Evolutionary conservation across 805 yeast genomes (phyloP), one percentile per base, ranked within the genome.

Genomic region (Millerago galiae): DNA sequence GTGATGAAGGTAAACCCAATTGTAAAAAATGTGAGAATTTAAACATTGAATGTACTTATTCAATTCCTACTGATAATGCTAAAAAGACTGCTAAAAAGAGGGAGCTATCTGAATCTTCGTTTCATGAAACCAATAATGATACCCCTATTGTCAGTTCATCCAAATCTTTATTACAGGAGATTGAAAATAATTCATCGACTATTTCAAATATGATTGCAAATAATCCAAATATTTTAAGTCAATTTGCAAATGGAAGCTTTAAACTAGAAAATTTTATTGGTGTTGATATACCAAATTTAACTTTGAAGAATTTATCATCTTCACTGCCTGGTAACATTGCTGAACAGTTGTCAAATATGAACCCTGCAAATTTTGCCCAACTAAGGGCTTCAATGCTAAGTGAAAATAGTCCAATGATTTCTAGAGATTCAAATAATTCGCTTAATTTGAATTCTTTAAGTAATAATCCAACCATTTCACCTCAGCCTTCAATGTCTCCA

Each of bases 1-100:
- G 98, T 68, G 97, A 90, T 59, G 97, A 91, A 61, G 67, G 68
- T 1, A 83, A 79, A 46, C 97, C 97, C 1, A 59, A 68, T 8
- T 90, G 98, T 61, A 67, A 67, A 17, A 88, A 88, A 63, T 90
- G 98, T 63, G 63, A 69, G 38, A 81, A 88, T 47, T 76, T 90
- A 79, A 82, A 84, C 17, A 68, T 90, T 29, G 81, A 75, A 24
- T 90, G 98, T 63, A 74, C 82, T 3, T 89, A 84, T 44, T 52
- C 68, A 1, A 53, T 58, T n/a, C 34, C 55, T 43, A 30, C 16
- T 10, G 7, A 26, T 26, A 30, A 26, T 11, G 10, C 27, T 10
- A 25, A 16, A 8, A 42, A 40, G 29, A 24, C 16, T 4, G 6
- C 38, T 9, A 41, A 38, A 30, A 41, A 35, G 13, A 29, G 37